A percentile compares a stretch with the other conserved stretches of the same genome.
Conservation (phyloP, 176 grass and related monocot species). For the Canna indica region DNA sequence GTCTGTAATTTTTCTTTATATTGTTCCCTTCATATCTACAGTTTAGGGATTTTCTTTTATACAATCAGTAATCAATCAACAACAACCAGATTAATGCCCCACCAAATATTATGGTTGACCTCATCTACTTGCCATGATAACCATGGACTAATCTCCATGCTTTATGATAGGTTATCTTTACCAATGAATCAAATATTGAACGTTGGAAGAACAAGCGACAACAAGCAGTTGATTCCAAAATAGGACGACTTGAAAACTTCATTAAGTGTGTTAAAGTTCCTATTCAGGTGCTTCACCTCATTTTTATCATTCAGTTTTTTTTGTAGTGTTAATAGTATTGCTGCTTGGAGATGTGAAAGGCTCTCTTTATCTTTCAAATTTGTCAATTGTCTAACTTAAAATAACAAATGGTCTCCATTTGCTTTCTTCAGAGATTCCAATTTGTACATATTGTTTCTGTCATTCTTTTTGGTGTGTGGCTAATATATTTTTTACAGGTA, state of each 20-base stretch:
- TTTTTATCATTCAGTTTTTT: not conserved
- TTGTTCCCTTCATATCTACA: not conserved
- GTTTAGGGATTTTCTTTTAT: not conserved
- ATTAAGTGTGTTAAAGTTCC: conserved; percentile 58
- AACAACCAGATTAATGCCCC: not conserved
- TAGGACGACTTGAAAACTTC: conserved; percentile 79
- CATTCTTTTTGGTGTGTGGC: not conserved
- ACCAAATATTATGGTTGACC: not conserved
- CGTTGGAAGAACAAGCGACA: conserved; percentile 87
- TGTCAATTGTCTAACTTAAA: not conserved
- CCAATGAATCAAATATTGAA: conserved; percentile 87
- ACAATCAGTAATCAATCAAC: not conserved
- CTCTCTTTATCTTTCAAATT: not conserved
- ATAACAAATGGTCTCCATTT: not conserved
- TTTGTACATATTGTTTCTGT: conserved; percentile 5
- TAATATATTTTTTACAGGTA: conserved; percentile 41
- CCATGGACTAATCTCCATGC: not conserved
- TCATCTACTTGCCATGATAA: not conserved
- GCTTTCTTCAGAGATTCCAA: conserved; percentile 15
- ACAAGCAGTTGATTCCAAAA: conserved; percentile 85
- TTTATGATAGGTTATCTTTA: conserved; percentile 73
- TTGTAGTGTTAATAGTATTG: not conserved
- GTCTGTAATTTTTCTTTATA: conserved; percentile 8
- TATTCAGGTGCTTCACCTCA: conserved; percentile 46
- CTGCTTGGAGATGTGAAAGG: not conserved